Conservation (phyloP, 495 filamentous ascomycete genomes). For the Friedmanniomyces simplex region DNA sequence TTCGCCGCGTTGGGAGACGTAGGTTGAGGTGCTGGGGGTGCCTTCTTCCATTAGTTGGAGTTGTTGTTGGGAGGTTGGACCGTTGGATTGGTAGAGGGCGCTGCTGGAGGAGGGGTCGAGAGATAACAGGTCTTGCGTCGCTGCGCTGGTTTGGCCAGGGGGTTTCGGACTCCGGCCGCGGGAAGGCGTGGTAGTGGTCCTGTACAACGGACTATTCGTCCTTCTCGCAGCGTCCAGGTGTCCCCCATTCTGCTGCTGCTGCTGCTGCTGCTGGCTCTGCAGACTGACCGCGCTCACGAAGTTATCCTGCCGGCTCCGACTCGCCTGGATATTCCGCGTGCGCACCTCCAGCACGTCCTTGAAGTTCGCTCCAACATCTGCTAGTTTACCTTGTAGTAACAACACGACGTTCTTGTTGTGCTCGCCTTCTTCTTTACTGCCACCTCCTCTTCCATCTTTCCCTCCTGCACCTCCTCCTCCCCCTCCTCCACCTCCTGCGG, state of each 20-base stretch:
- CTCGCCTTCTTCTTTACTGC: conserved; percentile 42
- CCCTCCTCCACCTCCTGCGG: no score
- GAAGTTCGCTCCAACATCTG: conserved; percentile 86
- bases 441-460: no score
- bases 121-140: conserved; percentile 63
- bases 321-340: conserved; percentile 97
- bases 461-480: conserved; percentile 21
- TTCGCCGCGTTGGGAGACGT: conserved; percentile 87
- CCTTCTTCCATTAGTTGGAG: conserved; percentile 84
- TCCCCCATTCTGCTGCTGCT: no score
- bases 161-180: conserved; percentile 51
- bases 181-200: conserved; percentile 40
- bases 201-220: conserved; percentile 76
- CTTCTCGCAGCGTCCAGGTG: conserved; percentile 25
- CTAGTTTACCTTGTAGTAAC: conserved; percentile 83
- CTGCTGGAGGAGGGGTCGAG: conserved; percentile 61
- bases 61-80: conserved; percentile 67
- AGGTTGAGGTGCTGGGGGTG: conserved; percentile 72
- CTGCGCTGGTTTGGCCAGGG: conserved; percentile 35
- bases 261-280: conserved; percentile 47
- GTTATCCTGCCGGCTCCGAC: conserved; percentile 81
- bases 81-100: conserved; percentile 15
- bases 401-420: conserved; percentile 97
- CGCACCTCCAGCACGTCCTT: conserved; percentile 94
- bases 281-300: conserved; percentile 86